A percentile compares a stretch with the other conserved stretches of the same genome.
Evolutionary conservation across 2,329 filamentous ascomycete genomes (phyloP).

Genomic region (Alternaria atra): DNA sequence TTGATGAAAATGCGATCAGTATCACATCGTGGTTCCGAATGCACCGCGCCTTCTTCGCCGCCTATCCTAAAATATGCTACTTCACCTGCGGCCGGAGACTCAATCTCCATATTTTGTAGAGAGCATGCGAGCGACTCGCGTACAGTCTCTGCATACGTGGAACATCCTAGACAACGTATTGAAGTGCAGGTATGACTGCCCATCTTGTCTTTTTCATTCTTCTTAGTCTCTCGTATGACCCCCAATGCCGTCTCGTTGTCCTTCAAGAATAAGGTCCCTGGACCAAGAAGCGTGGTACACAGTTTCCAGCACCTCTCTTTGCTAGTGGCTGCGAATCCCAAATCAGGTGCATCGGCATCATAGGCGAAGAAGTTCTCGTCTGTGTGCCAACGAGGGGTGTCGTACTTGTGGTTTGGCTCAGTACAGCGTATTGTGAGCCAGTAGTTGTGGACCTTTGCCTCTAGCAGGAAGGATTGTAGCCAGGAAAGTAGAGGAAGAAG

Average conservation of each 20-base stretch:
- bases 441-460: conserved; percentile 50
- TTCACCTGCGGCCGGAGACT: conserved; percentile 35
- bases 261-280: background rate
- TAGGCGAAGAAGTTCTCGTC: conserved; percentile 59
- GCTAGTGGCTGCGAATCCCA: background rate
- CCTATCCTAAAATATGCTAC: conserved; percentile 58
- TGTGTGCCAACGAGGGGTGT: conserved; percentile 60
- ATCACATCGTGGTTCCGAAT: conserved; percentile 49
- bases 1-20: conserved; percentile 50
- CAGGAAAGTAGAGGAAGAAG: background rate
- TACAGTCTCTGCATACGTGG: conserved; percentile 54
- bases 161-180: conserved; percentile 48
- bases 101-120: conserved; percentile 23
- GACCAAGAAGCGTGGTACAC: conserved; percentile 47
- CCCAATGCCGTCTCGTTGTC: background rate
- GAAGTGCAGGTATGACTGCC: background rate
- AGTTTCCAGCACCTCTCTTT: conserved; percentile 56
- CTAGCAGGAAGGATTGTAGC: background rate
- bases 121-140: conserved; percentile 46
- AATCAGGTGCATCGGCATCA: background rate
- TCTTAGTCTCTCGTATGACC: background rate
- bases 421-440: conserved; percentile 61
- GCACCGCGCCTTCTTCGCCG: conserved; percentile 53
- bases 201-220: background rate
- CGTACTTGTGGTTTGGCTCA: conserved; percentile 55